Base-by-base conservation (phyloP, 495 filamentous ascomycete genomes). In the Pyrenula massariospora region DNA sequence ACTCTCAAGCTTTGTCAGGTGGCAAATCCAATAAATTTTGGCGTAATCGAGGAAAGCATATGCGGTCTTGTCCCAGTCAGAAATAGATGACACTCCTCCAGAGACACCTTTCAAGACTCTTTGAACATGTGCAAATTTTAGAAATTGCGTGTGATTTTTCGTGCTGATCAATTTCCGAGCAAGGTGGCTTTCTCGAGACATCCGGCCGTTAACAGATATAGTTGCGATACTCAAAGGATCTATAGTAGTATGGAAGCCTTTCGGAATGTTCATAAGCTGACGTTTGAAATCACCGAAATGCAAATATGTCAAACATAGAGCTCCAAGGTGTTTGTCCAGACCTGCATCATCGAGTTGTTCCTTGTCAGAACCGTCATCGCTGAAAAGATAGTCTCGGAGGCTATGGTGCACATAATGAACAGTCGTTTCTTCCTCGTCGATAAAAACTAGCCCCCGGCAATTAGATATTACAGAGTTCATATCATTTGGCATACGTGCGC, bases 301-400 rank as follows among this genome's bases (percentile, higher is more conserved):
- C 15, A 73, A 62, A 55, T 72, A 73, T 0, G 67, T 69, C 31
- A 70, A 54, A 53, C 70, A 72, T 22, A 66, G 49, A 10, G 64
- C 59, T 20, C 70, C 66, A 24, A 62, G 15, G n/a, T n/a, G n/a
- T n/a, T n/a, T n/a, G n/a, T n/a, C n/a, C n/a, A n/a, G n/a, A n/a
- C n/a, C n/a, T n/a, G n/a, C n/a, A n/a, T n/a, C n/a, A n/a, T n/a
- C n/a, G n/a, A n/a, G n/a, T n/a, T n/a, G n/a, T 10, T 53, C 50
- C 10, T 53, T 48, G 22, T 67, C 56, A 23, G 59, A 57, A 12
- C 60, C 56, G 1, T 31, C 2, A 8, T 55, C 1, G 8, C 56
- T 23, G 24, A 63, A 54, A n/a, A 56, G 36, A 51, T 42, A 56
- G 15, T 67, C 50, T 51, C 60, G 59, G 5, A 71, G 57, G 0